Percentiles rank a stretch among this genome's conserved stretches.
Evolutionary conservation across 805 yeast genomes (phyloP).

Genomic region (Metschnikowia orientalis): DNA sequence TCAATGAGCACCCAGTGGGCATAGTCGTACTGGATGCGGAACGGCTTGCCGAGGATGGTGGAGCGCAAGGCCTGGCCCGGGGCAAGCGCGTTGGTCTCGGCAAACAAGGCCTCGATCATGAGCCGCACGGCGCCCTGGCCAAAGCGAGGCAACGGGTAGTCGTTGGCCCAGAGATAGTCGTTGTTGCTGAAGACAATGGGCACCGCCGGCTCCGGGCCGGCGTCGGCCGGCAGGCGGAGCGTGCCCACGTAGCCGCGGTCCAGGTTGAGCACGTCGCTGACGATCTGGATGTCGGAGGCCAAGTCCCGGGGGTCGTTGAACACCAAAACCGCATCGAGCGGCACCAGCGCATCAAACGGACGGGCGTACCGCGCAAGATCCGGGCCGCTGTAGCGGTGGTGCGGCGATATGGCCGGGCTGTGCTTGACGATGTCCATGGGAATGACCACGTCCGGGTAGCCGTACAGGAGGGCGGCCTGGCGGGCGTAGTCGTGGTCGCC

Average conservation of each 20-base stretch:
- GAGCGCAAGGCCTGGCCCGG: constrained; percentile 38
- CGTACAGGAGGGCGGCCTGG: constrained; percentile 68
- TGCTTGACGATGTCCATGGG: constrained; percentile 67
- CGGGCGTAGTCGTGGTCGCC: constrained; percentile 69
- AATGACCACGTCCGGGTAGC: constrained; percentile 69
- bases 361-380: constrained; percentile 43
- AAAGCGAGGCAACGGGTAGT: constrained; percentile 69
- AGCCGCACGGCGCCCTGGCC: constrained; percentile 89
- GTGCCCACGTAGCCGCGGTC: constrained; percentile 65
- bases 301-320: constrained; percentile 88
- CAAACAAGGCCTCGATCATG: constrained; percentile 56
- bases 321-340: constrained; percentile 73
- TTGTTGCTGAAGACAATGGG: constrained; percentile 79
- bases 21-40: constrained; percentile 70
- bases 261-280: constrained; percentile 65
- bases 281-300: constrained; percentile 79
- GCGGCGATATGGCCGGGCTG: constrained; percentile 62
- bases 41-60: constrained; percentile 78
- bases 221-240: constrained; percentile 25
- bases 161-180: constrained; percentile 86
- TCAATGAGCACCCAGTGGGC: constrained; percentile 68
- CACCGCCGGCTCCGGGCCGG: constrained; percentile 43
- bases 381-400: constrained; percentile 48
- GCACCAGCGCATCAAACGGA: constrained; percentile 26
- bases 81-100: constrained; percentile 45